A percentile compares a stretch with the other conserved stretches of the same genome.
These are phyloP conservation scores for Nepenthes mirabilis DNA, from an alignment of 148 eudicot genomes.

Conservation along the genomic window DNA sequence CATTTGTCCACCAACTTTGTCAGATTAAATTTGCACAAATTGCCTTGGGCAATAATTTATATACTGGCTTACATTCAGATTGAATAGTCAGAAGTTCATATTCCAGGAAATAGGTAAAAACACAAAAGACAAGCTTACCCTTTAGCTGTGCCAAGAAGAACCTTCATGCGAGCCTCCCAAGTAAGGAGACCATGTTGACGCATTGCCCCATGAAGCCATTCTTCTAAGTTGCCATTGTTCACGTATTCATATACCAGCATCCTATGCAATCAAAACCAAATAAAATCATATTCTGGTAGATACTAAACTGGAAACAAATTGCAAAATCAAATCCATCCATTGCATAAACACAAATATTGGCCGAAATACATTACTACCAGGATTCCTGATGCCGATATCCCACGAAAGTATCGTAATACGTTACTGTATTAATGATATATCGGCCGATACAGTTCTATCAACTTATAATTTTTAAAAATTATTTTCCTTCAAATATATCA, in stretches of 20 bases:
- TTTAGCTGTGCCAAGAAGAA: constrained; percentile 80
- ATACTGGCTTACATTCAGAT: too few species aligned
- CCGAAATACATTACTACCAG: too few species aligned
- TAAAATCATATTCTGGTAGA: background rate
- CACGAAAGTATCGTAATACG: too few species aligned
- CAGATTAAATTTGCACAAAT: too few species aligned
- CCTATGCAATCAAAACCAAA: constrained; percentile 19
- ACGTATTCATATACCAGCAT: constrained; percentile 86
- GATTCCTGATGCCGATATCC: too few species aligned
- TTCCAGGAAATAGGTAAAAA: background rate
- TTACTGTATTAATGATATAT: too few species aligned
- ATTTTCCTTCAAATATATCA: too few species aligned
- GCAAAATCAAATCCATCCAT: too few species aligned
- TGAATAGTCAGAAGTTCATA: background rate
- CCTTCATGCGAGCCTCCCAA: constrained; percentile 93
- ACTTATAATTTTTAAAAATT: too few species aligned
- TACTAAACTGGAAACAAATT: too few species aligned
- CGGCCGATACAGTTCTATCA: too few species aligned
- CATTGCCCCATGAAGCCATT: constrained; percentile 97
- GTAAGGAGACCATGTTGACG: constrained; percentile 72
- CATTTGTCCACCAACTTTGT: background rate
- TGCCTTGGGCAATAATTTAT: background rate
- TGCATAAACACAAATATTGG: too few species aligned
- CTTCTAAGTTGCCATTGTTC: constrained; percentile 86
- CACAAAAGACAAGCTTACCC: constrained; percentile 46